Percentiles rank a stretch among this genome's conserved stretches.
These are phyloP conservation scores for Beta lomatogona DNA, from an alignment of 179 eudicot genomes.

Conservation along the genomic window DNA sequence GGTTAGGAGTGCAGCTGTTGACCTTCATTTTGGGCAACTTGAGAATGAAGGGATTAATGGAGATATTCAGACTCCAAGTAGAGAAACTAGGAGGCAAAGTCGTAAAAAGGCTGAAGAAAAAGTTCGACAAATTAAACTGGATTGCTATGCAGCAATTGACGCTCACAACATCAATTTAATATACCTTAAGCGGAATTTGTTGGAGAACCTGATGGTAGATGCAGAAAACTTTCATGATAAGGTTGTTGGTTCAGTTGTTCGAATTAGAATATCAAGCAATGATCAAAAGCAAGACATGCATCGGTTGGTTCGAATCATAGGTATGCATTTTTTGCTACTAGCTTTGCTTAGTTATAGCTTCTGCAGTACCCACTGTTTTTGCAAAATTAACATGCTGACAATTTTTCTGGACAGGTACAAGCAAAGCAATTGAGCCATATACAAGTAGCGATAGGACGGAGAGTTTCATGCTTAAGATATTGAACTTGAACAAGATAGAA, in stretches of 20 bases:
- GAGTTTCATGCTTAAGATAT: slow-evolving; percentile 69
- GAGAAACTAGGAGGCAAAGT: slow-evolving; percentile 63
- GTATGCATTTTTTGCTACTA: slow-evolving; percentile 43
- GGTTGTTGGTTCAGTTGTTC: slow-evolving; percentile 85
- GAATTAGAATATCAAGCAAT: slow-evolving; percentile 84
- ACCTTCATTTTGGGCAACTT: slow-evolving; percentile 46
- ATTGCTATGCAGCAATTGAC: slow-evolving; percentile 94
- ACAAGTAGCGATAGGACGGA: slow-evolving; percentile 67
- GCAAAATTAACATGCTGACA: background rate
- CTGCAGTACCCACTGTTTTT: background rate
- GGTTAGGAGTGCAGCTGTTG: slow-evolving; percentile 71
- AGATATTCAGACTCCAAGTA: slow-evolving; percentile 42
- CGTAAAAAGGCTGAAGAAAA: slow-evolving; percentile 61
- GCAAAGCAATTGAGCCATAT: slow-evolving; percentile 62
- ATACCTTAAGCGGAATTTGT: slow-evolving; percentile 69
- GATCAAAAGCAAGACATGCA: slow-evolving; percentile 89
- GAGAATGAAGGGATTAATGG: slow-evolving; percentile 53
- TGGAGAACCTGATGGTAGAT: slow-evolving; percentile 81
- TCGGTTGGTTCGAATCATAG: slow-evolving; percentile 92
- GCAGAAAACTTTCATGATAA: slow-evolving; percentile 68
- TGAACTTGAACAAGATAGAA: slow-evolving; percentile 87
- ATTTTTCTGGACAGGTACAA: slow-evolving; percentile 51
- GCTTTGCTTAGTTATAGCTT: slow-evolving; percentile 10
- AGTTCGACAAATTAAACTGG: slow-evolving; percentile 63
- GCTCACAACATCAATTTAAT: slow-evolving; percentile 81